These are phyloP conservation scores for Nicotiana sylvestris DNA, from an alignment of 257 asterid species.

Conservation along the genomic window DNA sequence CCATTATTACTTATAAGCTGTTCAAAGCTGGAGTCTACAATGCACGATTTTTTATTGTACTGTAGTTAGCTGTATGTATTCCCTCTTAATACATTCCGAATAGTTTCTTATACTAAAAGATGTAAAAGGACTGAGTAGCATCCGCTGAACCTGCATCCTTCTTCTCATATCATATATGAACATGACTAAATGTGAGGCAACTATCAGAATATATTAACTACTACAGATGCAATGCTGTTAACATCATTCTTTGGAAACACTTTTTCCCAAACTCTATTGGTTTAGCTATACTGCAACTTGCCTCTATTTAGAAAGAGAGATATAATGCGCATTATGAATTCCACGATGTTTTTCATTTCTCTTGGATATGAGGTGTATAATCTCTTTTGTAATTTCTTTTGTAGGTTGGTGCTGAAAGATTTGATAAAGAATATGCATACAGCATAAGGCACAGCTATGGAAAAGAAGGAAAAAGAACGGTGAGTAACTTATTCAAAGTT, in stretches of 20 bases:
- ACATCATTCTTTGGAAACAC: not conserved
- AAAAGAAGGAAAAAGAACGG: constrained; percentile 98
- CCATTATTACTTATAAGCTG: not conserved
- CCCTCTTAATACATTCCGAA: not conserved
- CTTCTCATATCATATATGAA: not conserved
- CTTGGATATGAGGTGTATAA: not conserved
- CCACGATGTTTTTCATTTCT: not conserved
- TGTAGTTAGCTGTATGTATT: not conserved
- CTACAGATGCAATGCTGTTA: not conserved
- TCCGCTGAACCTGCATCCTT: not conserved
- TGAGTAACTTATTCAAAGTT: constrained; percentile 29
- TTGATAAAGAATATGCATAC: constrained; percentile 93
- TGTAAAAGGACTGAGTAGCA: not conserved
- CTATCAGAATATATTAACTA: not conserved
- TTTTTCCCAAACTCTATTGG: not conserved
- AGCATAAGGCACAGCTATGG: constrained; percentile 91
- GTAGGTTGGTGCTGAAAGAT: constrained; percentile 92
- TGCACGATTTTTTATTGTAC: not conserved
- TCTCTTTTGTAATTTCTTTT: constrained; percentile 9
- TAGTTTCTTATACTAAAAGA: not conserved
- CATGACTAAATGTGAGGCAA: not conserved
- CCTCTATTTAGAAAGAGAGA: not conserved
- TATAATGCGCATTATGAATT: not conserved
- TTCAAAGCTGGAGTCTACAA: not conserved
- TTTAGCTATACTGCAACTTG: not conserved